Percentiles rank a stretch among this genome's conserved stretches.
These are phyloP conservation scores for Leucogyrophana mollusca DNA, from an alignment of 768 basidiomycete species.

Conservation along the genomic window DNA sequence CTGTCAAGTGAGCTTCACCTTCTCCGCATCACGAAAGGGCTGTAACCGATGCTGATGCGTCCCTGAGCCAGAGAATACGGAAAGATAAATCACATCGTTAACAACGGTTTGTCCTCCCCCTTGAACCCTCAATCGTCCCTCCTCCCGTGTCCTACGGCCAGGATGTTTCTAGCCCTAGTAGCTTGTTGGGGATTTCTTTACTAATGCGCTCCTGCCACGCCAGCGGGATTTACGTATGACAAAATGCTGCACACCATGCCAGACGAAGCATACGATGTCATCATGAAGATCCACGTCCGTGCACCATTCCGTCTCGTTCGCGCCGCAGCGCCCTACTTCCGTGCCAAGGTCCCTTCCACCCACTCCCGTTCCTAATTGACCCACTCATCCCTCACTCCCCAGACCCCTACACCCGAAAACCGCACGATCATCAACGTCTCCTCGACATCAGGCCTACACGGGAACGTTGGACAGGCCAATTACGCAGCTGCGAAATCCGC, in stretches of 20 bases:
- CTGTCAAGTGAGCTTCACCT: constrained; percentile 58
- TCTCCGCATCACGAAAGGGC: not conserved
- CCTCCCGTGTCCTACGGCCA: no score
- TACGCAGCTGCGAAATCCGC: constrained; percentile 81
- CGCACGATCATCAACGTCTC: constrained; percentile 82
- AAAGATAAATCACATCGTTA: constrained; percentile 84
- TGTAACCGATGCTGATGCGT: not conserved
- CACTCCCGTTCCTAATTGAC: not conserved
- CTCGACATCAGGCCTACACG: constrained; percentile 80
- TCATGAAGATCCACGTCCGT: constrained; percentile 81
- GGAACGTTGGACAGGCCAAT: constrained; percentile 84
- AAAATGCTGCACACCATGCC: constrained; percentile 87
- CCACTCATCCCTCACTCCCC: constrained; percentile 4
- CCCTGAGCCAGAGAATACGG: constrained; percentile 61
- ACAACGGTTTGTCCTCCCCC: constrained; percentile 58
- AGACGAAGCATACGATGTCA: constrained; percentile 80
- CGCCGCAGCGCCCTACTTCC: constrained; percentile 83
- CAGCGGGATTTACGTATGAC: constrained; percentile 78
- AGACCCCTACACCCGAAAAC: constrained; percentile 60
- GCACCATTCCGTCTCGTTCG: constrained; percentile 85
- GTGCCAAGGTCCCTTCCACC: constrained; percentile 53
- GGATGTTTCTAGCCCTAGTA: not conserved
- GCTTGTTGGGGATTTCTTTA: not conserved
- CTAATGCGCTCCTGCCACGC: not conserved
- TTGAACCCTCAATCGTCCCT: not conserved